phyloP scores from a whole-genome alignment of 2,329 filamentous ascomycete species.

The Bertia moriformis region DNA sequence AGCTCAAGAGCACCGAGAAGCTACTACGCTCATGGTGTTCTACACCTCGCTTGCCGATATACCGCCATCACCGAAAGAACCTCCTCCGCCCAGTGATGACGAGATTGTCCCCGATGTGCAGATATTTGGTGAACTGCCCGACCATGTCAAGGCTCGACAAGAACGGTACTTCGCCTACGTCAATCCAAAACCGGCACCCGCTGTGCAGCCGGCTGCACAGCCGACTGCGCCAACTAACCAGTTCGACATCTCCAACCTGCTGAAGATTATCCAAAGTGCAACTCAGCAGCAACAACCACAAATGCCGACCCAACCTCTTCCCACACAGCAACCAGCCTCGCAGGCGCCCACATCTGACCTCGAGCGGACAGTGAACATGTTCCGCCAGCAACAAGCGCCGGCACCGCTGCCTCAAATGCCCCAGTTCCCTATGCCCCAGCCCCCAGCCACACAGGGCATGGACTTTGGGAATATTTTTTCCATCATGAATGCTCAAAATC shows the following conservation, averaged over 20 bases:
- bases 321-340: slow-evolving; percentile 7
- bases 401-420: neutral
- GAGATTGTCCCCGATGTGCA: slow-evolving; percentile 15
- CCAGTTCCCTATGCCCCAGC: neutral
- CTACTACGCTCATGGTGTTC: slow-evolving; percentile 28
- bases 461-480: slow-evolving; percentile 21
- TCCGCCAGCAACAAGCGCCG: slow-evolving; percentile 1
- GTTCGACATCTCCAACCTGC: slow-evolving; percentile 21
- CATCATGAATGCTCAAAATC: slow-evolving; percentile 17
- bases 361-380: neutral
- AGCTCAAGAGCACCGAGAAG: slow-evolving; percentile 27
- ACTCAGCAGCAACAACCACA: slow-evolving; percentile 12
- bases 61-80: slow-evolving; percentile 28
- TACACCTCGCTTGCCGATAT: slow-evolving; percentile 27
- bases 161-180: slow-evolving; percentile 20
- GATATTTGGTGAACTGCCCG: slow-evolving; percentile 7
- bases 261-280: slow-evolving; percentile 20
- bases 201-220: slow-evolving; percentile 7
- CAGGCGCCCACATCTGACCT: slow-evolving; percentile 6
- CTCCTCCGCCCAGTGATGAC: slow-evolving; percentile 17
- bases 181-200: slow-evolving; percentile 13
- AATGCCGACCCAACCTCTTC: slow-evolving; percentile 4
- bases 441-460: slow-evolving; percentile 6
- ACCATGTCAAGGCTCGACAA: slow-evolving; percentile 14
- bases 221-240: slow-evolving; percentile 7